Evolutionary conservation across 441 rosid species (phyloP), one percentile per base, ranked within the genome.

Genomic region (Croton laevigatus): DNA sequence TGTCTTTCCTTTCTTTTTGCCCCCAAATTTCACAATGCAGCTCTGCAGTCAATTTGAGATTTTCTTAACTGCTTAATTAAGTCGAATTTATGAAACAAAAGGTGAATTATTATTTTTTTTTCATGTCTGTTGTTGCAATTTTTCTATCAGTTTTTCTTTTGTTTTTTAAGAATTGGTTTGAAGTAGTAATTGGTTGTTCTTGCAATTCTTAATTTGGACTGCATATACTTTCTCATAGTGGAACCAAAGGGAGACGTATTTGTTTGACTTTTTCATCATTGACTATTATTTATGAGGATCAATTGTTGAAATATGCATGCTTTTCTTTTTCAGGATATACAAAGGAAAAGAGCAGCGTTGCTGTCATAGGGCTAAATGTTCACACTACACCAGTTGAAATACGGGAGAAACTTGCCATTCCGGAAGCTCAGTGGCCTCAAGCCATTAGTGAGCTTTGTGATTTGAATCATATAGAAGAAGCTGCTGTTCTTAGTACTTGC

Each of bases 401-500:
- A 84, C 90, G 92, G 48, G 97, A 91, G 80, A 91, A 91, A 71
- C 89, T 91, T 66, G 94, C 96, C 42, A 88, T 89, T 78, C 94
- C 96, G 5, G 96, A 89, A 80, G 96, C 94, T 61, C 93, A 87
- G 73, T 89, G 96, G 94, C 91, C 94, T 44, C 74, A 71, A 78
- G 93, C 91, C 64, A 91, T 89, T 17, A 78, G 72, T 3, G 91
- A 89, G 68, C 79, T 89, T 45, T 53, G 74, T 44, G 46, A 20
- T 32, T 44, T 71, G 19, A 91, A 91, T 80, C 97, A 91, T 64
- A 88, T 91, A 27, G 92, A 91, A 68, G 97, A 89, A 82, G 96
- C 94, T 52, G 94, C 97, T 69, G 96, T 91, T 9, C 96, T 91
- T 46, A 88, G 96, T 74, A 91, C 97, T 34, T 91, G 97, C 79